A percentile compares a stretch with the other conserved stretches of the same genome.
phyloP scores from a whole-genome alignment of 208 protist genomes.

The Trypanosoma grayi region DNA sequence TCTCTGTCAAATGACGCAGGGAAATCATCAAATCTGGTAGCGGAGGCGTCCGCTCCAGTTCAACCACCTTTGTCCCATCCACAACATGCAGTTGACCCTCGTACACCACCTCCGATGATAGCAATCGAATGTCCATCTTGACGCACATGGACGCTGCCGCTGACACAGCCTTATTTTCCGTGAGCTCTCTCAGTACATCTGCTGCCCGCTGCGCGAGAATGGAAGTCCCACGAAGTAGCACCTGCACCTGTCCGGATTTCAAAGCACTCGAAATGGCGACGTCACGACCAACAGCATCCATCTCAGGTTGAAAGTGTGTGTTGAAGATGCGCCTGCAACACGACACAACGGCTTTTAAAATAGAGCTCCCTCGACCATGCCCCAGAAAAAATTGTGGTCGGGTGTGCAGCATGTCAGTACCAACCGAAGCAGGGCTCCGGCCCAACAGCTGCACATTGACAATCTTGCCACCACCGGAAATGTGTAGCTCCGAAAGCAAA shows the following conservation, averaged over 20 bases:
- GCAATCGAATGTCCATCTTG: slow-evolving; percentile 13
- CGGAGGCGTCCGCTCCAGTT: slow-evolving; percentile 16
- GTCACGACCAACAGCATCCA: slow-evolving; percentile 18
- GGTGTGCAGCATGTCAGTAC: background rate
- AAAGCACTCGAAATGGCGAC: slow-evolving; percentile 5
- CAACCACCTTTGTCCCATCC: slow-evolving; percentile 19
- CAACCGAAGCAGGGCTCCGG: background rate
- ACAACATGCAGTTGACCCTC: slow-evolving; percentile 23
- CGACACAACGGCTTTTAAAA: slow-evolving; percentile 31
- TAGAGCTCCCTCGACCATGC: slow-evolving; percentile 24
- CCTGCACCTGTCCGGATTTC: slow-evolving; percentile 3
- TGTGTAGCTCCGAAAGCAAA: slow-evolving; percentile 15
- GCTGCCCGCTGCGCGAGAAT: slow-evolving; percentile 14
- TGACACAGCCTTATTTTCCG: slow-evolving; percentile 20
- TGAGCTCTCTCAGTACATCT: slow-evolving; percentile 21
- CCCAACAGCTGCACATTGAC: slow-evolving; percentile 25
- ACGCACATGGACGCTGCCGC: slow-evolving; percentile 12
- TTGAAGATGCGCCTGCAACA: slow-evolving; percentile 36
- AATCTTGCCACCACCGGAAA: slow-evolving; percentile 16
- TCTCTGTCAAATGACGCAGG: slow-evolving; percentile 16
- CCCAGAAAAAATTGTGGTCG: slow-evolving; percentile 20
- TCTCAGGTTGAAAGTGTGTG: slow-evolving; percentile 29
- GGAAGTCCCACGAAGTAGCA: background rate
- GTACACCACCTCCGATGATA: slow-evolving; percentile 8
- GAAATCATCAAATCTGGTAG: slow-evolving; percentile 10